Evolutionary conservation across 2,329 filamentous ascomycete genomes (phyloP).

Genomic region (Monosporascus sp.): DNA sequence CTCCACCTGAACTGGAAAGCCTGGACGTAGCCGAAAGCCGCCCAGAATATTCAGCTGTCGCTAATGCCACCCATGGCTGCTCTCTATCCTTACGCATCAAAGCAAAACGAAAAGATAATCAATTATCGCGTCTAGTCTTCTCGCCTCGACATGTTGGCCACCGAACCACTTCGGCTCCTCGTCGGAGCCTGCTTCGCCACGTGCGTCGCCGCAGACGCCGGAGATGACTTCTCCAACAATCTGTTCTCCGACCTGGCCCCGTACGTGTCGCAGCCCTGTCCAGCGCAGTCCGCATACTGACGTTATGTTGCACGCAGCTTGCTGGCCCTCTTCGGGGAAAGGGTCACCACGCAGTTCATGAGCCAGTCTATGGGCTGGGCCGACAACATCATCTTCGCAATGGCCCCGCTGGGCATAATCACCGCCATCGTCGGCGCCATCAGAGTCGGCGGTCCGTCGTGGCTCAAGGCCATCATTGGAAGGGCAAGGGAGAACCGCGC

Average conservation of each 20-base stretch:
- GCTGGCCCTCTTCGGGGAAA: slow-evolving; percentile 34
- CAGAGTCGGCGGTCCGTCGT: slow-evolving; percentile 37
- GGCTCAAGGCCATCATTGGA: slow-evolving; percentile 39
- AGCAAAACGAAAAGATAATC: too few relatives aligned
- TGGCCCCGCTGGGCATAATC: slow-evolving; percentile 40
- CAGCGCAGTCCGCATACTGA: background rate
- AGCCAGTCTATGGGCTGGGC: slow-evolving; percentile 34
- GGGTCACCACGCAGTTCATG: slow-evolving; percentile 43
- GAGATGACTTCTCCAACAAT: background rate
- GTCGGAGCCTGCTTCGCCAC: too few relatives aligned
- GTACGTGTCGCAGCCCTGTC: background rate
- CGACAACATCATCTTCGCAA: slow-evolving; percentile 40
- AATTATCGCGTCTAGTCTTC: too few relatives aligned
- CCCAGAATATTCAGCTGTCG: too few relatives aligned
- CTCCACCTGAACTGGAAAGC: too few relatives aligned
- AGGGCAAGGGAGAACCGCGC: slow-evolving; percentile 37
- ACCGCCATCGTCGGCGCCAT: slow-evolving; percentile 40
- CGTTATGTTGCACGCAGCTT: slow-evolving; percentile 7
- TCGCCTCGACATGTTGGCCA: too few relatives aligned
- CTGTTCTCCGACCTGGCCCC: background rate
- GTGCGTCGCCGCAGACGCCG: background rate
- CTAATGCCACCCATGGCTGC: too few relatives aligned
- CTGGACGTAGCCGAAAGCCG: too few relatives aligned
- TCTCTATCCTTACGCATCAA: too few relatives aligned
- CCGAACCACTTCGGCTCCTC: too few relatives aligned